Evolutionary conservation across 1,284 basidiomycete genomes (phyloP), one percentile per base, ranked within the genome.

Genomic region (Singerocomus inundabilis): DNA sequence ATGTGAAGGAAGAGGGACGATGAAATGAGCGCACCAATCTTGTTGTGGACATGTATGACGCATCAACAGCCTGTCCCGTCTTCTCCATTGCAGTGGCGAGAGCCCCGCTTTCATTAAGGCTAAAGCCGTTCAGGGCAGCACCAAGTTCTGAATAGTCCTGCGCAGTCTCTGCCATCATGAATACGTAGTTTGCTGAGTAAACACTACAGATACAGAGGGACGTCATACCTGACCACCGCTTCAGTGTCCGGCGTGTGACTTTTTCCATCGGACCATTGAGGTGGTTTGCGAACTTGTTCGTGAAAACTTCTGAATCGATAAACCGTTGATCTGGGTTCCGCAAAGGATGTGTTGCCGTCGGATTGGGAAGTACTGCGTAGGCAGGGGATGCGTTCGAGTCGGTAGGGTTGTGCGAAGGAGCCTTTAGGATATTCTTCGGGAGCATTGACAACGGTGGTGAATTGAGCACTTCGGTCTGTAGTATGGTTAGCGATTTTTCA

Each of bases 141-240:
- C 97, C 97, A 7, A 99, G 81, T 63, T 99, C 97, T 12, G 90
- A 85, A 72, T 96, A 88, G 66, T 99, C 97, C 49, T 90, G 85
- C 2, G 92, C 85, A 55, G 84, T 81, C 57, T 99, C 96, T 85
- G 57, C n/a, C 41, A 44, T 40, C 47, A 53, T 48, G 43, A 48
- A 35, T 29, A 32, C 15, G 44, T 18, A 44, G 45, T 30, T 46
- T 50, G 4, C 35, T 49, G 33, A 51, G 34, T 49, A 30, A 45
- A 36, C 16, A 45, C 38, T 29, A 40, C 29, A 31, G 44, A 41
- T 26, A 28, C 32, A 6, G 24, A 41, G 16, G 29, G 16, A 49
- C 13, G 67, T 47, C 78, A 49, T 61, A 91, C 88, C 90, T 64
- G 88, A 83, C 97, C 97, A 99, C 40, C 97, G 79, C 72, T 97